phyloP scores from a whole-genome alignment of 768 basidiomycete species.

The Termitomyces sp. region DNA sequence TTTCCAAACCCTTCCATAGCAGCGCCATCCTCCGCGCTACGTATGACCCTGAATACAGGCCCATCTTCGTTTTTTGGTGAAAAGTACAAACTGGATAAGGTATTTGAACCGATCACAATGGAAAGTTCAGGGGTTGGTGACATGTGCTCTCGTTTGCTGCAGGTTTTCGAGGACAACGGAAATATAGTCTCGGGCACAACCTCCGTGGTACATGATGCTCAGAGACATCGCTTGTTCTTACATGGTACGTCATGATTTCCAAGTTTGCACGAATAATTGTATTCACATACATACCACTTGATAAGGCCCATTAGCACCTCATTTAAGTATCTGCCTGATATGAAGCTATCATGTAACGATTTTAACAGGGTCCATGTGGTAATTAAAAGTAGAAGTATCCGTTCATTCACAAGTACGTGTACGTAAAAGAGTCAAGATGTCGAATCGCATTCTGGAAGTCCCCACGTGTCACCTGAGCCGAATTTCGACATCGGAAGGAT shows the following conservation, averaged over 20 bases:
- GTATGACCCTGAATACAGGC: slow-evolving; percentile 52
- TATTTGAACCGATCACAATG: slow-evolving; percentile 16
- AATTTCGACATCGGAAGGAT: too few relatives aligned
- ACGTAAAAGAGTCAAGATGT: too few relatives aligned
- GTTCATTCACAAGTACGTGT: too few relatives aligned
- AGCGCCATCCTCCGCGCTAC: slow-evolving; percentile 47
- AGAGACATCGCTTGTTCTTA: slow-evolving; percentile 49
- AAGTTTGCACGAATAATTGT: neutral
- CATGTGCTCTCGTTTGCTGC: slow-evolving; percentile 9
- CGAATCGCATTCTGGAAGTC: too few relatives aligned
- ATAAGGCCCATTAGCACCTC: slow-evolving; percentile 8
- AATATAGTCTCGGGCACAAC: slow-evolving; percentile 53
- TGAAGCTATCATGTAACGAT: neutral
- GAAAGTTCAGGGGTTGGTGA: neutral
- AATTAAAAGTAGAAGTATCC: neutral
- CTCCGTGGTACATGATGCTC: slow-evolving; percentile 50
- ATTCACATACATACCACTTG: neutral
- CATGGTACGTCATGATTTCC: slow-evolving; percentile 40
- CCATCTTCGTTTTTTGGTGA: slow-evolving; percentile 51
- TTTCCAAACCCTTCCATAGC: slow-evolving; percentile 36
- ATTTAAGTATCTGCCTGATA: slow-evolving; percentile 4
- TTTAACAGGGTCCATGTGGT: neutral
- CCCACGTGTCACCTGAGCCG: too few relatives aligned
- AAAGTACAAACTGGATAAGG: slow-evolving; percentile 59
- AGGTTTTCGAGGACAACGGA: slow-evolving; percentile 73